These are phyloP conservation scores for Ricinus communis DNA, from an alignment of 345 rosid species.

Conservation along the genomic window DNA sequence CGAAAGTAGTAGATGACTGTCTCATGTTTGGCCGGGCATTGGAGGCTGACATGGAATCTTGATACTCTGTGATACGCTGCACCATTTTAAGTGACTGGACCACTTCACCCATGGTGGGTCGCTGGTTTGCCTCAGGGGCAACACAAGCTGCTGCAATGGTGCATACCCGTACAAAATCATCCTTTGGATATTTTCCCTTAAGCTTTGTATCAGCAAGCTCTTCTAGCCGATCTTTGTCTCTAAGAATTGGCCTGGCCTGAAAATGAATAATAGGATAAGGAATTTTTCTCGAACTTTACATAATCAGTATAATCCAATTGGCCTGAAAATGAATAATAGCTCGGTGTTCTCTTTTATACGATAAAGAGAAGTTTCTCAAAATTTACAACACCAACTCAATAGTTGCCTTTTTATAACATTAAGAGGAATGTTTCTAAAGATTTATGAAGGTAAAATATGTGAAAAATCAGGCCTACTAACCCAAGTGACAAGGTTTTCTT, in stretches of 20 bases:
- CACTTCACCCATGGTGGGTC: conserved; percentile 99
- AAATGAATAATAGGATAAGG: too few relatives aligned
- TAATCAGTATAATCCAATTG: too few relatives aligned
- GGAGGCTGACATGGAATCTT: conserved; percentile 48
- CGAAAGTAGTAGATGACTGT: conserved; percentile 83
- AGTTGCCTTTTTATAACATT: too few relatives aligned
- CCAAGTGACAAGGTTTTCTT: conserved; percentile 98
- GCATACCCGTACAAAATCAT: conserved; percentile 87
- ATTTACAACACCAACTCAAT: neutral
- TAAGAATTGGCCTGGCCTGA: conserved; percentile 94
- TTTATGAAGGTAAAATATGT: neutral
- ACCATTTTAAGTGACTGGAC: conserved; percentile 99
- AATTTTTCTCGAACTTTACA: too few relatives aligned
- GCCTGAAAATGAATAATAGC: too few relatives aligned
- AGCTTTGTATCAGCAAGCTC: conserved; percentile 86
- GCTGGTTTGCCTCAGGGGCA: conserved; percentile 87
- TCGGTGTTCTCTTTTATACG: neutral
- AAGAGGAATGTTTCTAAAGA: too few relatives aligned
- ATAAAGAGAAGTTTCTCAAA: neutral
- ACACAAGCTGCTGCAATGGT: conserved; percentile 99
- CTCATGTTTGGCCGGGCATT: conserved; percentile 67
- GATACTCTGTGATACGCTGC: conserved; percentile 77
- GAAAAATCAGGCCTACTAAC: conserved; percentile 41
- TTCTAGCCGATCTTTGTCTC: conserved; percentile 88
- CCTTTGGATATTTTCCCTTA: conserved; percentile 81